Evolutionary conservation across 2,329 filamentous ascomycete species (phyloP).

Genomic region (Ophiostoma australiae): DNA sequence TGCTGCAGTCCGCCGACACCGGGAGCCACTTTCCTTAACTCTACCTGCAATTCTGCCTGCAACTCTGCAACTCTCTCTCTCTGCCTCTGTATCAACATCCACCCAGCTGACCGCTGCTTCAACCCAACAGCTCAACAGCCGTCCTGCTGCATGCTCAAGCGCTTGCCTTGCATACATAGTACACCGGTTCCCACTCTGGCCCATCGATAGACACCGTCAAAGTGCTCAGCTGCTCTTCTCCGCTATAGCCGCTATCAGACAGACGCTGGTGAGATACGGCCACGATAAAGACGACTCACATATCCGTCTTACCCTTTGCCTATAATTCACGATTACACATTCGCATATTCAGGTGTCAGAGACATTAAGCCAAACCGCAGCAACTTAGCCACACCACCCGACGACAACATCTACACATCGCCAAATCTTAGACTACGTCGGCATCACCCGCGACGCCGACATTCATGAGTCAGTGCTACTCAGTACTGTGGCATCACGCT

Average conservation of each 20-base stretch:
- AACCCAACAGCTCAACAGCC: neutral
- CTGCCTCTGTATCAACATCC: neutral
- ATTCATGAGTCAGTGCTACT: neutral
- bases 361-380: neutral
- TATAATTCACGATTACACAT: neutral
- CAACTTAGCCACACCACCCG: too few relatives aligned
- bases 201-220: neutral
- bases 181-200: neutral
- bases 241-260: neutral
- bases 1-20: slow-evolving; percentile 8
- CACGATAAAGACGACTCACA: neutral
- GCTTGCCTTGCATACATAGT: neutral
- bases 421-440: neutral
- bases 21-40: slow-evolving; percentile 12
- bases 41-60: neutral
- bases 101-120: slow-evolving; percentile 6
- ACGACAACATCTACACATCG: neutral
- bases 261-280: neutral
- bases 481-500: neutral
- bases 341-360: neutral
- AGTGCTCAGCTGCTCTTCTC: neutral
- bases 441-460: neutral
- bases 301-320: too few relatives aligned
- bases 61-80: too few relatives aligned
- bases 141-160: neutral